Evolutionary conservation across 2,329 filamentous ascomycete genomes (phyloP), one percentile per base, ranked within the genome.

Genomic region (Penicillium olsonii): DNA sequence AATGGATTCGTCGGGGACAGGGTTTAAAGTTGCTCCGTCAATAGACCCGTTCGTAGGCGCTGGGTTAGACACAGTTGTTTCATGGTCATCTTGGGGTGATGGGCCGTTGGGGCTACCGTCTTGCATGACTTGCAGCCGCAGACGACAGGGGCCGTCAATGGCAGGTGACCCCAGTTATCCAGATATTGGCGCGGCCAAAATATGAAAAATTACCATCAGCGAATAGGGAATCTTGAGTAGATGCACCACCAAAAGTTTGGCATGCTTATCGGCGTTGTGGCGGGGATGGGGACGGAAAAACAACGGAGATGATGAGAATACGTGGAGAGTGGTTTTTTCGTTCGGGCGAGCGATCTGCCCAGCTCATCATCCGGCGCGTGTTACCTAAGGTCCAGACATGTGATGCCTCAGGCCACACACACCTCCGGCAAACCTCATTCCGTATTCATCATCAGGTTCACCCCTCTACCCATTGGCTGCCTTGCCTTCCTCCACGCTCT

Each of bases 91-190:
- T 59, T 69, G 65, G 58, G 68, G 65, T 61, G 65, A 68, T 63
- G 62, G 65, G 66, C 68, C 69, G 60, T 71, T 71, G 49, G 62
- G 61, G 58, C 59, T 73, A 62, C 72, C 71, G 72, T 75, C 73
- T 74, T 74, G 72, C 72, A 75, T 75, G 61, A 73, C 72, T 75
- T 67, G 64, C 65, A 65, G 64, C 62, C 63, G 65, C 63, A 59
- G 61, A 68, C 54, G 66, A 70, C 68, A 71, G 70, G 70, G 71
- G 71, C 68, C 67, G 57, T 69, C 58, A 67, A 48, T 53, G 38
- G 56, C 62, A 66, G 62, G 58, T 69, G 68, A 74, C 72, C 72
- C 72, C 72, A 70, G 70, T 67, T 73, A 71, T 74, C 70, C 67
- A 68, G 69, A 68, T 68, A 68, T 70, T 63, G 63, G 68, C 66